Evolutionary conservation across 306 rosid species (phyloP).

Genomic region (Casuarina cunninghamiana): DNA sequence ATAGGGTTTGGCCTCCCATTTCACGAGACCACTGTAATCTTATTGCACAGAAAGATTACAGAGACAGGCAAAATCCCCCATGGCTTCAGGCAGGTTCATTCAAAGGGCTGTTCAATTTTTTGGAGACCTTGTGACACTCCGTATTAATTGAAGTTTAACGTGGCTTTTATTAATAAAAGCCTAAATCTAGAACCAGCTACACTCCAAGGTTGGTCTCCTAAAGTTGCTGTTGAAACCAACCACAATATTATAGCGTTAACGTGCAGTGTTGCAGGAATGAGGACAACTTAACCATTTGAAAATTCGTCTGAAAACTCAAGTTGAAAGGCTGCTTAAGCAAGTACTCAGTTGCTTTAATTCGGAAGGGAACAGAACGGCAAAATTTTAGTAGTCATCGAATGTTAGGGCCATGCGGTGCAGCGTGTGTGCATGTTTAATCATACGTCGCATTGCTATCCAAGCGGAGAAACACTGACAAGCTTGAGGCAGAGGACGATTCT

Average conservation of each 20-base stretch:
- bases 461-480: neutral
- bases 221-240: neutral
- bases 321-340: conserved; percentile 36
- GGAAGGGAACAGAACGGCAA: conserved; percentile 24
- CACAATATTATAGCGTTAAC: neutral
- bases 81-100: neutral
- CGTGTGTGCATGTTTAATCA: conserved; percentile 7
- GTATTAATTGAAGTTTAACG: neutral
- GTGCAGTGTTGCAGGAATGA: neutral
- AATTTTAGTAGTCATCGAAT: conserved; percentile 9
- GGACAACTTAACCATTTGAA: neutral
- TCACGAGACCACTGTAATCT: neutral
- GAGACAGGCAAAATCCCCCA: neutral
- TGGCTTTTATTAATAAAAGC: neutral
- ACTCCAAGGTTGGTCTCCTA: neutral
- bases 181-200: neutral
- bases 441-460: neutral
- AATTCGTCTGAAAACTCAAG: neutral
- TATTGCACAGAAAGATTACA: neutral
- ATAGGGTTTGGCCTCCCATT: neutral
- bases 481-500: neutral
- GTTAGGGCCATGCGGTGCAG: conserved; percentile 15
- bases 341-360: conserved; percentile 11
- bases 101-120: neutral
- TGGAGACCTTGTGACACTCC: neutral